phyloP scores from a whole-genome alignment of 2,329 filamentous ascomycete genomes.

The Colletotrichum caudatum region DNA sequence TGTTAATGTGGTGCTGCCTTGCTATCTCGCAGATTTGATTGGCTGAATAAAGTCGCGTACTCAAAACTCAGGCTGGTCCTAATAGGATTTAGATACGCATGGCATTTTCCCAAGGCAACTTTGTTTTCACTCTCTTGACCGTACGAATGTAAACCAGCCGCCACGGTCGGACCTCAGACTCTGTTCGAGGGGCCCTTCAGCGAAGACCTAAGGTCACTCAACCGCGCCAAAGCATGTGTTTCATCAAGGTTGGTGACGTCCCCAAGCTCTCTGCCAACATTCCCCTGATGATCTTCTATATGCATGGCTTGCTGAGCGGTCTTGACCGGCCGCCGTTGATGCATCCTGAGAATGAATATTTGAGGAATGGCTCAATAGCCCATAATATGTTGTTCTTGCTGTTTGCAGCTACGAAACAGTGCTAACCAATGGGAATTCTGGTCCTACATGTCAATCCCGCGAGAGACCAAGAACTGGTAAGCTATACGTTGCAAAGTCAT shows the following conservation, averaged over 20 bases:
- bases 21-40: conserved; percentile 37
- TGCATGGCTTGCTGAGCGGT: conserved; percentile 53
- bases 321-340: conserved; percentile 44
- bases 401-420: neutral
- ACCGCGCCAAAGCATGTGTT: conserved; percentile 2
- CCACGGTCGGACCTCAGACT: neutral
- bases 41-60: conserved; percentile 32
- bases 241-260: conserved; percentile 1
- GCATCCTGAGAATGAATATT: conserved; percentile 48
- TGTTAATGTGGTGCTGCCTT: conserved; percentile 23
- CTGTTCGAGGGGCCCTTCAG: neutral
- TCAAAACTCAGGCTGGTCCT: conserved; percentile 15
- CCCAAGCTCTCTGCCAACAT: neutral
- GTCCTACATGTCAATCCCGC: neutral
- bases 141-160: neutral
- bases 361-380: conserved; percentile 41
- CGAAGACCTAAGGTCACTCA: neutral
- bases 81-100: conserved; percentile 19
- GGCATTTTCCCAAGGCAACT: neutral
- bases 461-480: too few relatives aligned
- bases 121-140: neutral
- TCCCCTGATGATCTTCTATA: conserved; percentile 48
- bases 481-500: neutral
- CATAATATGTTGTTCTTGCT: neutral
- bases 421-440: neutral